These are phyloP conservation scores for Mucor saturninus DNA, from an alignment of 371 early-diverging fungal species.

Conservation along the genomic window DNA sequence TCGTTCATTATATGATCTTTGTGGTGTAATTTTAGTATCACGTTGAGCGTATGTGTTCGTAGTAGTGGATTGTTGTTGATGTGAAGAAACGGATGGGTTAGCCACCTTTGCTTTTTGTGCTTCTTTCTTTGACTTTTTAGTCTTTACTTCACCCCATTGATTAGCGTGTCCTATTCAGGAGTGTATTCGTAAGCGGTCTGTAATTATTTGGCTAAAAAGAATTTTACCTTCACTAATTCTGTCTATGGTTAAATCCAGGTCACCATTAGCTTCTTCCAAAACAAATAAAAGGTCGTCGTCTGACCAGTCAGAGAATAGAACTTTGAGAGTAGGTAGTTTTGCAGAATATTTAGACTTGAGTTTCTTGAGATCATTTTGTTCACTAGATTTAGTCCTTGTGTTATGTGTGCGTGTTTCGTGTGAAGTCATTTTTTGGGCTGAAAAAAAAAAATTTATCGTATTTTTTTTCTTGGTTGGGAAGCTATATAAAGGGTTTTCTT, in stretches of 20 bases:
- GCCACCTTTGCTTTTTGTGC: conserved; percentile 51
- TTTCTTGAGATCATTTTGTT: conserved; percentile 57
- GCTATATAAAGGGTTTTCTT: too few species aligned
- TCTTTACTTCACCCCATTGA: conserved; percentile 94
- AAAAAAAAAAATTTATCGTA: neutral
- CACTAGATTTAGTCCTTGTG: conserved; percentile 35
- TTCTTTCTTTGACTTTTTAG: conserved; percentile 69
- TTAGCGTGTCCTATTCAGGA: conserved; percentile 68
- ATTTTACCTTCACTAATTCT: conserved; percentile 61
- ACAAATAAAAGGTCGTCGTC: conserved; percentile 86
- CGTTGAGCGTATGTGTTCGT: conserved; percentile 13
- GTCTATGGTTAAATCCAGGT: conserved; percentile 78
- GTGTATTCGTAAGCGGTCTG: neutral
- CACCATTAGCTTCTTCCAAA: conserved; percentile 85
- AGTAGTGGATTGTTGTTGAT: conserved; percentile 31
- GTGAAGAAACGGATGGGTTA: conserved; percentile 26
- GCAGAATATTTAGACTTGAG: conserved; percentile 63
- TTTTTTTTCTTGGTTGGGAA: neutral
- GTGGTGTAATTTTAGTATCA: conserved; percentile 30
- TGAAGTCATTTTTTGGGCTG: conserved; percentile 32
- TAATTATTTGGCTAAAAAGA: neutral
- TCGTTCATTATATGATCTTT: conserved; percentile 33
- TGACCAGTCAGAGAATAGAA: conserved; percentile 88
- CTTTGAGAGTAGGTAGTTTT: conserved; percentile 74
- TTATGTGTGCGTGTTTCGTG: conserved; percentile 38